phyloP scores from a whole-genome alignment of 1,284 basidiomycete species.

The Heliocybe sulcata region DNA sequence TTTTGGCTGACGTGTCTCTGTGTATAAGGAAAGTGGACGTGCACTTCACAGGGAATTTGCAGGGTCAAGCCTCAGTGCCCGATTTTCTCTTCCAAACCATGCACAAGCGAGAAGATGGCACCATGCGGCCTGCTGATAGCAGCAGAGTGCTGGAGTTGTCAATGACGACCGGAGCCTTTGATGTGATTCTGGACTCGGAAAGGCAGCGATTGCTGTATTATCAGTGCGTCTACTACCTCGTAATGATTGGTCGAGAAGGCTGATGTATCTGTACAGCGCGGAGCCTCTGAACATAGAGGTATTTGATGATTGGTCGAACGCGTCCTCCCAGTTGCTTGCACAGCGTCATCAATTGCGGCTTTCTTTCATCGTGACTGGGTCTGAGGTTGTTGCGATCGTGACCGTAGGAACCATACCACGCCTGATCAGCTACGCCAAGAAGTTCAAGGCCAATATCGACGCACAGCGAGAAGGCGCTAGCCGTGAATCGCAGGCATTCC shows the following conservation, averaged over 20 bases:
- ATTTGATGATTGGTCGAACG: constrained; percentile 76
- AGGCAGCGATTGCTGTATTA: constrained; percentile 74
- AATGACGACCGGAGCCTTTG: constrained; percentile 69
- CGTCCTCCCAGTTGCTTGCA: constrained; percentile 30
- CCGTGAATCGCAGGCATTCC: constrained; percentile 67
- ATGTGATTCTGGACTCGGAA: constrained; percentile 68
- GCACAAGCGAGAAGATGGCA: constrained; percentile 40
- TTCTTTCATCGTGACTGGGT: constrained; percentile 70
- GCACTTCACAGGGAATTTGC: constrained; percentile 66
- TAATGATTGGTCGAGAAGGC: constrained; percentile 3
- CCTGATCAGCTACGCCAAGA: constrained; percentile 63
- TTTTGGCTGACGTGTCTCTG: constrained; percentile 54
- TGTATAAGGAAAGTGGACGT: constrained; percentile 59
- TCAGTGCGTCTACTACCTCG: constrained; percentile 40
- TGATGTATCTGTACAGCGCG: constrained; percentile 39
- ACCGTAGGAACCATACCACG: constrained; percentile 73
- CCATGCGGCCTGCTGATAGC: constrained; percentile 22
- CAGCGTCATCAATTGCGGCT: constrained; percentile 59
- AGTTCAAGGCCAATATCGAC: constrained; percentile 66
- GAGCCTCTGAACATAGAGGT: constrained; percentile 73
- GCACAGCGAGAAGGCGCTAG: constrained; percentile 68
- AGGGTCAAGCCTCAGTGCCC: constrained; percentile 63
- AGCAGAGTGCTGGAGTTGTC: constrained; percentile 64
- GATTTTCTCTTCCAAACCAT: constrained; percentile 73
- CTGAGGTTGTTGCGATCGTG: constrained; percentile 62